Percentiles rank a stretch among this genome's conserved stretches.
Conservation (phyloP, 768 basidiomycete genomes). For the Podaxis sp. region DNA sequence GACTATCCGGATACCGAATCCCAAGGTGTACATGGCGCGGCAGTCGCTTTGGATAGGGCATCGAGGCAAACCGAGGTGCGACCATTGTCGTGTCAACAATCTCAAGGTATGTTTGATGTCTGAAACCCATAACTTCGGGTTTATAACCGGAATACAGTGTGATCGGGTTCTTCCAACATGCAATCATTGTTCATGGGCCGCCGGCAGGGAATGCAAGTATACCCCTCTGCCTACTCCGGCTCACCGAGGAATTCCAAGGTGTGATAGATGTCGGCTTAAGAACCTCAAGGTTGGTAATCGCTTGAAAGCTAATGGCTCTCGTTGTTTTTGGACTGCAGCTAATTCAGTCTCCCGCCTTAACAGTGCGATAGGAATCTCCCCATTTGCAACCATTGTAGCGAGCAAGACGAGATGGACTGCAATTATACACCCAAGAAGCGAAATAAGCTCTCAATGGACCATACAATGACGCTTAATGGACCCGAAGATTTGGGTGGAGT, state of each 20-base stretch:
- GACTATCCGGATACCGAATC: constrained; percentile 67
- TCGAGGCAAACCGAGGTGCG: constrained; percentile 73
- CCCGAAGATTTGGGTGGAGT: constrained; percentile 11
- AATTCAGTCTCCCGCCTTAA: neutral
- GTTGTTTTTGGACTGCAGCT: neutral
- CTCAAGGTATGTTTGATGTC: constrained; percentile 53
- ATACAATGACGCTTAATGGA: constrained; percentile 14
- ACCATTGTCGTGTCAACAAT: constrained; percentile 71
- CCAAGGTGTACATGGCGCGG: constrained; percentile 64
- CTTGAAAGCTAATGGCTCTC: neutral
- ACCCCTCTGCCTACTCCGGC: constrained; percentile 75
- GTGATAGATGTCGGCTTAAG: constrained; percentile 65
- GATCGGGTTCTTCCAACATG: constrained; percentile 70
- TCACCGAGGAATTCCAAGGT: constrained; percentile 72
- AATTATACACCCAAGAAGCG: constrained; percentile 76
- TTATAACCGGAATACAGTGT: constrained; percentile 42
- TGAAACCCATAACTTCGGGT: constrained; percentile 3
- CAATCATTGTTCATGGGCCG: constrained; percentile 70
- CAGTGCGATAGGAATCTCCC: constrained; percentile 76
- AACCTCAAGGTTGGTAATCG: constrained; percentile 59
- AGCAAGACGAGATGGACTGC: constrained; percentile 52
- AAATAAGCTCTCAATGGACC: constrained; percentile 35
- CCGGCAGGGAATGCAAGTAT: constrained; percentile 66
- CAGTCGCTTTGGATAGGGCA: constrained; percentile 76
- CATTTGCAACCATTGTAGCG: constrained; percentile 66